phyloP scores from a whole-genome alignment of 305 asterid species.

The Solanum chacoense region DNA sequence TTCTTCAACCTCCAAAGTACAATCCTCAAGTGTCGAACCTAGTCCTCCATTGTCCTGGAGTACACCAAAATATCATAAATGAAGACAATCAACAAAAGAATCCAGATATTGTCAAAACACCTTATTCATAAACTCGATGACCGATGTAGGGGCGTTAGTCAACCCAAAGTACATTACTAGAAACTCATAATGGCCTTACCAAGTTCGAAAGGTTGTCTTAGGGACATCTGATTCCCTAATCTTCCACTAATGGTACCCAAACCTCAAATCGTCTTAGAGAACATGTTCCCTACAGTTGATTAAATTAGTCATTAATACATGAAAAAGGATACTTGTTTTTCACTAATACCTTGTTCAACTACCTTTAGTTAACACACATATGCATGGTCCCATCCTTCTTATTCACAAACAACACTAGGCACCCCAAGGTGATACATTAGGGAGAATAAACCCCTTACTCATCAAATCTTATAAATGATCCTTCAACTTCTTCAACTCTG shows the following conservation, averaged over 20 bases:
- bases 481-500: neutral
- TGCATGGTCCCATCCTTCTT: neutral
- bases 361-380: neutral
- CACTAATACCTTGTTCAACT: neutral
- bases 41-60: neutral
- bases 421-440: neutral
- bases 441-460: neutral
- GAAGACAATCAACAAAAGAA: neutral
- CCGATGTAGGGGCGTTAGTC: neutral
- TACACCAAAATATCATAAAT: neutral
- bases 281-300: neutral
- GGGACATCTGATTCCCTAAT: neutral
- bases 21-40: neutral
- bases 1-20: neutral
- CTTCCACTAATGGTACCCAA: neutral
- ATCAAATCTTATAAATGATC: neutral
- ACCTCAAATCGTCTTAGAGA: neutral
- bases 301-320: neutral
- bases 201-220: neutral
- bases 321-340: no score
- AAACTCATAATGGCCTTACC: neutral
- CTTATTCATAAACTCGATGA: neutral
- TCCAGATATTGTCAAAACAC: no score
- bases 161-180: neutral
- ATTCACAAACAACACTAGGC: neutral